A percentile compares a stretch with the other conserved stretches of the same genome.
Conservation (phyloP, 2,329 filamentous ascomycete species). For the Arachnomyces sp. region DNA sequence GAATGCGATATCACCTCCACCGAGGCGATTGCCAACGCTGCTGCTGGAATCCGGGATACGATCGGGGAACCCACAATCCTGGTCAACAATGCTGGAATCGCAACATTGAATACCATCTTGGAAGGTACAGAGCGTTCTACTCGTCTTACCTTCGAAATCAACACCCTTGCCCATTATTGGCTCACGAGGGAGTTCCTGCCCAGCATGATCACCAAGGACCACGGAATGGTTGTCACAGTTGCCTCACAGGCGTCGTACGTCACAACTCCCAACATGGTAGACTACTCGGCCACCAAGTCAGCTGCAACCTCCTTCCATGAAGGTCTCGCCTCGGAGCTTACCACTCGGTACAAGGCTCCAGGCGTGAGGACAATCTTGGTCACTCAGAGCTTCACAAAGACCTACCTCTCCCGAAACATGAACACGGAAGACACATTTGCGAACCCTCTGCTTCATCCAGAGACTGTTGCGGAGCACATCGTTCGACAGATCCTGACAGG, state of each 20-base stretch:
- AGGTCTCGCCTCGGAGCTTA: constrained; percentile 52
- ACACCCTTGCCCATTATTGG: constrained; percentile 61
- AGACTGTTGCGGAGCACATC: constrained; percentile 58
- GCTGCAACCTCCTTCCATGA: constrained; percentile 63
- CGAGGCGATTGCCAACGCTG: constrained; percentile 45
- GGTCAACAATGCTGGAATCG: constrained; percentile 65
- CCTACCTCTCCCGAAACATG: constrained; percentile 53
- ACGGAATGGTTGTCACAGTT: constrained; percentile 67
- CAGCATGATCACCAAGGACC: constrained; percentile 53
- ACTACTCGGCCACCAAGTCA: constrained; percentile 62
- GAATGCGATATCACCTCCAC: constrained; percentile 61
- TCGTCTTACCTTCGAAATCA: constrained; percentile 64
- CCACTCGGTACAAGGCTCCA: constrained; percentile 54
- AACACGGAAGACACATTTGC: constrained; percentile 45
- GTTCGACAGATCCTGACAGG: constrained; percentile 54
- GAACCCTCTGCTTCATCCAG: constrained; percentile 49
- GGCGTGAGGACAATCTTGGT: constrained; percentile 60
- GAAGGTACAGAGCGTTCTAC: constrained; percentile 51
- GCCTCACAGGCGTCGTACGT: constrained; percentile 58
- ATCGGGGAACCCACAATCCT: constrained; percentile 62
- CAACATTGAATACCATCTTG: constrained; percentile 54
- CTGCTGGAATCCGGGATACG: constrained; percentile 45
- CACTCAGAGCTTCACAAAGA: constrained; percentile 57
- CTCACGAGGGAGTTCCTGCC: constrained; percentile 62
- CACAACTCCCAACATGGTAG: constrained; percentile 55